phyloP scores from a whole-genome alignment of 495 filamentous ascomycete genomes.

The Acidomyces sp. region DNA sequence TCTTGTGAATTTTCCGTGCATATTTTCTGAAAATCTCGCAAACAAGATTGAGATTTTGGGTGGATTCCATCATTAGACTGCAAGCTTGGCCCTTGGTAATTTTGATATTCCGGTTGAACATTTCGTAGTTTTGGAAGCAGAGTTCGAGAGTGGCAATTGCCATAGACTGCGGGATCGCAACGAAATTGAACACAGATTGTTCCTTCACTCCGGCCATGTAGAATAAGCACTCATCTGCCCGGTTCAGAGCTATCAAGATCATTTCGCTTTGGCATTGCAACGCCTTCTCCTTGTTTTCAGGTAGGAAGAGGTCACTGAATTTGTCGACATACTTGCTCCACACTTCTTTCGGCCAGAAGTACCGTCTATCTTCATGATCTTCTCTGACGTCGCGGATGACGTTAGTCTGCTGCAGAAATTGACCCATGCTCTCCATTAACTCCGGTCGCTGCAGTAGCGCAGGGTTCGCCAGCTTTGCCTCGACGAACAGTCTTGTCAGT shows the following conservation, averaged over 20 bases:
- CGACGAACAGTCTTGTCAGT: constrained; percentile 79
- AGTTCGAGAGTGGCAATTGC: constrained; percentile 88
- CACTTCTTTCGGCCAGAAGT: constrained; percentile 86
- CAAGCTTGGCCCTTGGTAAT: constrained; percentile 94
- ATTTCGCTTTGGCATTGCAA: constrained; percentile 87
- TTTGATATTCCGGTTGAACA: constrained; percentile 84
- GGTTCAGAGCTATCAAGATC: constrained; percentile 75
- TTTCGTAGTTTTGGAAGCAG: constrained; percentile 79
- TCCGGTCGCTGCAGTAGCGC: constrained; percentile 62
- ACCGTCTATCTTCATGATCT: constrained; percentile 70
- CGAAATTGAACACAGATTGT: constrained; percentile 99
- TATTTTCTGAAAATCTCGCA: constrained; percentile 70
- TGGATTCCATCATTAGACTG: constrained; percentile 77
- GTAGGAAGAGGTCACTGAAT: constrained; percentile 81
- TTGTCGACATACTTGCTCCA: constrained; percentile 88
- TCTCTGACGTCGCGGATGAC: constrained; percentile 93
- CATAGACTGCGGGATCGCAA: constrained; percentile 96
- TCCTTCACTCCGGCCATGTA: constrained; percentile 94
- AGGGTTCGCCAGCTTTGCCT: constrained; percentile 75
- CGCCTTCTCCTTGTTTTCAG: constrained; percentile 64
- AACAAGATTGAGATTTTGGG: constrained; percentile 69
- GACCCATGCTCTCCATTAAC: constrained; percentile 89
- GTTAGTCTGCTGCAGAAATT: constrained; percentile 95
- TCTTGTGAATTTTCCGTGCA: constrained; percentile 71
- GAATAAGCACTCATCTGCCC: constrained; percentile 86